Base-by-base conservation (phyloP, 2,329 filamentous ascomycete species). In the Fusarium goolgardi region DNA sequence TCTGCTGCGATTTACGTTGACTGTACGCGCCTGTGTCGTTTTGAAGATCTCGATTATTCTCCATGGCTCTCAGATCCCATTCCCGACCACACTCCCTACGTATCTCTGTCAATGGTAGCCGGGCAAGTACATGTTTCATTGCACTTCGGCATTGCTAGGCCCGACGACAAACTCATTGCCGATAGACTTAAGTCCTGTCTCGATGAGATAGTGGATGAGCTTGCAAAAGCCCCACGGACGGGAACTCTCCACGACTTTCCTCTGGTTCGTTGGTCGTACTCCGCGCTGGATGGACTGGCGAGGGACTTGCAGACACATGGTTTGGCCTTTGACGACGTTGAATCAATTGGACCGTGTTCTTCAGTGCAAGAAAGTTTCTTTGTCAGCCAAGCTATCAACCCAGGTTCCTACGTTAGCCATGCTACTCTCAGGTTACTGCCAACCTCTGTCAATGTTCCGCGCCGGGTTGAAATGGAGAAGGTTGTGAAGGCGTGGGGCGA, bases 331-430 rank as follows among this genome's bases (percentile, higher is more conserved):
- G 35, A 20, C 8, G 49, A 52, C 15, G 15, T 52, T 32, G 49
- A 52, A 32, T 52, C 49, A 52, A 35, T 54, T 18, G 51, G 51
- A 27, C 51, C 51, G 29, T 54, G 39, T 35, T 44, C 51, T 21
- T 44, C 51, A 15, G 40, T 54, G 21, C 51, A 54, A 29, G 51
- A 54, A 29, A 54, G 40, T 31, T 54, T 54, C 21, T 35, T 54
- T 13, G 51, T 35, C 31, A 44, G 39, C 6, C 51, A 54, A 35
- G 40, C 39, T 44, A 34, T 35, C 18, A 54, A 44, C 5, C 51
- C 51, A 34, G 51, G 40, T 27, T 35, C 51, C 12, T 54, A 54
- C 21, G 49, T 52, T 31, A 35, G 51, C 49, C 49, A 54, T 44
- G 51, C 51, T 9, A 43, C 51, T 44, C 51, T 43, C 51, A 44